A percentile compares a stretch with the other conserved stretches of the same genome.
Evolutionary conservation across 2,329 filamentous ascomycete species (phyloP).

Genomic region (Botrytis pseudocinerea): DNA sequence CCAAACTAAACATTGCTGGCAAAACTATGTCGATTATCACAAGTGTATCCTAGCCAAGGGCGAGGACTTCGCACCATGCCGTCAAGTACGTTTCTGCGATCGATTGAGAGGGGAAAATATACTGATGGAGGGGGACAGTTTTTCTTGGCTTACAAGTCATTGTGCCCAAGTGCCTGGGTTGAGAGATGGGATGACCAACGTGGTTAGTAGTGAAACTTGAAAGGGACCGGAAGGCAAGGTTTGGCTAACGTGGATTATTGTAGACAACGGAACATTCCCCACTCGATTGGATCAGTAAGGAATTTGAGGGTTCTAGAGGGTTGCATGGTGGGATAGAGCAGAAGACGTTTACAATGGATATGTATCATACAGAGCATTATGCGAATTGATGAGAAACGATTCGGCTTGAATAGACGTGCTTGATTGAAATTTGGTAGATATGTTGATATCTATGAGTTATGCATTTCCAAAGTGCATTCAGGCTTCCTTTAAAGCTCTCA

Average conservation of each 20-base stretch:
- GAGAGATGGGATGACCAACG: constrained; percentile 96
- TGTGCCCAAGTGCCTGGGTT: constrained; percentile 95
- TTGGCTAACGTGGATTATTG: constrained; percentile 30
- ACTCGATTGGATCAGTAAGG: constrained; percentile 57
- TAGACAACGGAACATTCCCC: constrained; percentile 69
- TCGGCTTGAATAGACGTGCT: constrained; percentile 19
- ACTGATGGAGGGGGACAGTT: constrained; percentile 61
- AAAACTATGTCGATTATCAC: constrained; percentile 99
- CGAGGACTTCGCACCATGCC: constrained; percentile 96
- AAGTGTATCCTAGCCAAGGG: constrained; percentile 99
- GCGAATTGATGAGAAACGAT: constrained; percentile 35
- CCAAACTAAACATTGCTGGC: constrained; percentile 99
- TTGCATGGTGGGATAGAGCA: constrained; percentile 24
- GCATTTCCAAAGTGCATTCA: constrained; percentile 8
- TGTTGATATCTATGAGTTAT: constrained; percentile 13
- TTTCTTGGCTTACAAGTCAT: constrained; percentile 91
- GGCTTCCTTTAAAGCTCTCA: constrained; percentile 33
- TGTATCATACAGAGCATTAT: constrained; percentile 40
- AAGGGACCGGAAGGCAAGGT: background rate
- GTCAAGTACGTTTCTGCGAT: constrained; percentile 67
- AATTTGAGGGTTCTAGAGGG: constrained; percentile 9
- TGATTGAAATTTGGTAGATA: constrained; percentile 1
- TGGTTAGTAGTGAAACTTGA: constrained; percentile 58
- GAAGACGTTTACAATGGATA: constrained; percentile 30
- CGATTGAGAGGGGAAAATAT: constrained; percentile 48